phyloP scores from a whole-genome alignment of 495 filamentous ascomycete species.

The Extremus antarcticus region DNA sequence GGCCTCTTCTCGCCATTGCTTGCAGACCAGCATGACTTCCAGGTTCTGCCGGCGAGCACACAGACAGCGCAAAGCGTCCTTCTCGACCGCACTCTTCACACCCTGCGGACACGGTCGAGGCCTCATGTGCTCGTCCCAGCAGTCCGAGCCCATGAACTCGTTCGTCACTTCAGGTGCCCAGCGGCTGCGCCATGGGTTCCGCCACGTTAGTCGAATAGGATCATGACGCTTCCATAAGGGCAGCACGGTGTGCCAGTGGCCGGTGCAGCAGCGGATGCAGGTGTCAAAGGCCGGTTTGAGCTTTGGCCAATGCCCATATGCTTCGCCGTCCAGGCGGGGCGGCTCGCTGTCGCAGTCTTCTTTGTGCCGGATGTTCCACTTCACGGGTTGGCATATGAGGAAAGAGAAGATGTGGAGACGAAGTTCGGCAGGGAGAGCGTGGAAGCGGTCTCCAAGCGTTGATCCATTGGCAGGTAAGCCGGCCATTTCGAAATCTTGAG shows the following conservation, averaged over 20 bases:
- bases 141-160: conserved; percentile 1
- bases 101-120: neutral
- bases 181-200: conserved; percentile 6
- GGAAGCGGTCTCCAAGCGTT: conserved; percentile 9
- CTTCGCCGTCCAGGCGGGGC: neutral
- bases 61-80: neutral
- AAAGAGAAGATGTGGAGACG: conserved; percentile 8
- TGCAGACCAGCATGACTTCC: conserved; percentile 8
- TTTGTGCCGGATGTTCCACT: conserved; percentile 2
- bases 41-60: conserved; percentile 8
- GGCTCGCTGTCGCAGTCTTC: neutral
- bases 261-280: neutral
- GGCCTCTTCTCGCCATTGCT: conserved; percentile 4
- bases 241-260: neutral
- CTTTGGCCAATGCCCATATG: neutral
- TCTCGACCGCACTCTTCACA: neutral
- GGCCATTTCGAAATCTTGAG: no score
- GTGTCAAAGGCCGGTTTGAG: neutral
- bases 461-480: neutral
- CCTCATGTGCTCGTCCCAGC: conserved; percentile 3
- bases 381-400: conserved; percentile 4
- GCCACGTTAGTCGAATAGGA: neutral
- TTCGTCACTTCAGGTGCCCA: neutral
- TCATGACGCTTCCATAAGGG: neutral
- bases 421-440: conserved; percentile 10